Conservation (phyloP, 768 basidiomycete species). For the Pilatotrama ljubarskyi region DNA sequence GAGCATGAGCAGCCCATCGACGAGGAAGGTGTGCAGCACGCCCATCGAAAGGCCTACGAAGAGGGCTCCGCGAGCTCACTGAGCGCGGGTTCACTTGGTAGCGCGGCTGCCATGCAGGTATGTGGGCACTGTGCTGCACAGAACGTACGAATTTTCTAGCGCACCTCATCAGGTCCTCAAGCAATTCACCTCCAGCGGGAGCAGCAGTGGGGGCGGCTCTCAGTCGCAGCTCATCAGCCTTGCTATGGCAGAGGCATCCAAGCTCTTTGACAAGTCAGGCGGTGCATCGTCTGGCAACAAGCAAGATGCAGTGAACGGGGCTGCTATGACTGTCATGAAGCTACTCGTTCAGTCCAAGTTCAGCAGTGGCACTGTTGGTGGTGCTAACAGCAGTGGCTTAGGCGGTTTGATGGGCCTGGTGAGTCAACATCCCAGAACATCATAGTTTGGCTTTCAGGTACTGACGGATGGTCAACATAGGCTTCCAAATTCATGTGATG, state of each 20-base stretch:
- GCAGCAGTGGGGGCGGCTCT: constrained; percentile 40
- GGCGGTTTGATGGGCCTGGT: constrained; percentile 62
- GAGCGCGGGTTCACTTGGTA: constrained; percentile 63
- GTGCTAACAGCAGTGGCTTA: constrained; percentile 71
- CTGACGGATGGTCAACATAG: too few relatives aligned
- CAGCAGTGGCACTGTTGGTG: constrained; percentile 48
- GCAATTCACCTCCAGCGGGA: constrained; percentile 59
- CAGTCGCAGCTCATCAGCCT: constrained; percentile 75
- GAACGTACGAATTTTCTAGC: neutral
- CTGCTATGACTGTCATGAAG: constrained; percentile 86
- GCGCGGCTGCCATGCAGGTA: constrained; percentile 78
- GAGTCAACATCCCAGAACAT: constrained; percentile 30
- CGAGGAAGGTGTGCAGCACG: constrained; percentile 59
- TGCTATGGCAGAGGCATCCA: constrained; percentile 81
- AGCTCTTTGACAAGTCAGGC: constrained; percentile 72
- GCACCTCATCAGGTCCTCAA: constrained; percentile 52
- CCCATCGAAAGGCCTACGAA: constrained; percentile 64
- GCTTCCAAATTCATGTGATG: constrained; percentile 35
- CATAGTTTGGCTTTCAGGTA: too few relatives aligned
- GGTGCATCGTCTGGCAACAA: constrained; percentile 65
- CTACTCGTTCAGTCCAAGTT: constrained; percentile 71
- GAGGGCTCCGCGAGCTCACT: constrained; percentile 51
- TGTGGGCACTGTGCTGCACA: constrained; percentile 3
- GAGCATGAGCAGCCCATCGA: constrained; percentile 62
- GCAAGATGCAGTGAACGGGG: constrained; percentile 83